Percentiles rank a stretch among this genome's conserved stretches.
phyloP scores from a whole-genome alignment of 208 protist genomes.

The Trichomonas gallinae region DNA sequence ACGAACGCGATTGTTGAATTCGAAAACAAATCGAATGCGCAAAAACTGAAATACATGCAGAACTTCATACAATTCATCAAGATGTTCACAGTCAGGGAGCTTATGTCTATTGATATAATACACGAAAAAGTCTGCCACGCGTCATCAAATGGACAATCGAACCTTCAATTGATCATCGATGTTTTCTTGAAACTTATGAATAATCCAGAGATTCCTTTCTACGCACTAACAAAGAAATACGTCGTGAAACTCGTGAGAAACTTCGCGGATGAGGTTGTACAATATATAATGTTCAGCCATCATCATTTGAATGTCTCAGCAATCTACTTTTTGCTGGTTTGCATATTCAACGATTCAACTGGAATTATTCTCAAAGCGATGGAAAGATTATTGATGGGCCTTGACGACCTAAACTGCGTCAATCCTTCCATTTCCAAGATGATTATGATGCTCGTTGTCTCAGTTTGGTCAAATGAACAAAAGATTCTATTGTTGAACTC shows the following conservation, averaged over 20 bases:
- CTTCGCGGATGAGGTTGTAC: not conserved
- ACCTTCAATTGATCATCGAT: not conserved
- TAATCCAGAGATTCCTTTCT: not conserved
- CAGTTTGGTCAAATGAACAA: not conserved
- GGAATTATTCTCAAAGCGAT: not conserved
- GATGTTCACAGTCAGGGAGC: not conserved
- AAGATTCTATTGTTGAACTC: no score
- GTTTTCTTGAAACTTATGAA: not conserved
- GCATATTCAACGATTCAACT: not conserved
- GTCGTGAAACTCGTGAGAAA: not conserved
- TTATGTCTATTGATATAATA: not conserved
- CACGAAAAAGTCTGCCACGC: not conserved
- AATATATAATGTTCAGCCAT: not conserved
- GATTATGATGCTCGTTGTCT: not conserved
- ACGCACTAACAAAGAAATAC: not conserved
- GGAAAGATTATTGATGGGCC: not conserved
- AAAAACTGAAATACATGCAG: not conserved
- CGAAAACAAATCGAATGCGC: not conserved
- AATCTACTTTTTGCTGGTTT: not conserved
- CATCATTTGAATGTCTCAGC: not conserved
- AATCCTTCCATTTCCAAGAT: not conserved
- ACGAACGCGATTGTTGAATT: not conserved
- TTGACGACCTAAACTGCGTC: not conserved
- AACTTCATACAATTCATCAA: conserved; percentile 8
- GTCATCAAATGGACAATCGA: not conserved